These are phyloP conservation scores for Dothiorella sarmentorum DNA, from an alignment of 2,329 filamentous ascomycete genomes.

Conservation along the genomic window DNA sequence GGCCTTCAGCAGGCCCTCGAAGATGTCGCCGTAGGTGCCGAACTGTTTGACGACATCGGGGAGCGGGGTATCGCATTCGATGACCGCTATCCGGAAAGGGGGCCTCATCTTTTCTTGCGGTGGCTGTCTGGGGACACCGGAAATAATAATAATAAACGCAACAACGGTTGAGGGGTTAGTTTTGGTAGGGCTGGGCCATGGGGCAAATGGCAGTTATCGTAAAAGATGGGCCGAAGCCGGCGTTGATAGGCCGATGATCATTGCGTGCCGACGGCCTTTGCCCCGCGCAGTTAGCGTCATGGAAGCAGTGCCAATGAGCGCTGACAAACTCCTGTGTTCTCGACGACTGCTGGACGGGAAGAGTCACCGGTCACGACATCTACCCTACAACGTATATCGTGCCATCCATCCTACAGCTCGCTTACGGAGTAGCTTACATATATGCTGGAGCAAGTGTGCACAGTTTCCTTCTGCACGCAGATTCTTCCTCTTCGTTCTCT, in stretches of 20 bases:
- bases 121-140: background rate
- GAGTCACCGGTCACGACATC: background rate
- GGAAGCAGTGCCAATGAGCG: background rate
- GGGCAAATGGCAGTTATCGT: constrained; percentile 9
- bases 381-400: background rate
- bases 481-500: background rate
- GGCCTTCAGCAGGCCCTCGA: constrained; percentile 51
- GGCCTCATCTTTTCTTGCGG: constrained; percentile 30
- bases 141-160: background rate
- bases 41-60: constrained; percentile 62
- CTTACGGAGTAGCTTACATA: background rate
- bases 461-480: background rate
- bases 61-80: constrained; percentile 81
- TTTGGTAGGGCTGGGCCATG: constrained; percentile 3
- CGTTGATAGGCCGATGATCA: constrained; percentile 2
- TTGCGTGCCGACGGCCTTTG: constrained; percentile 1
- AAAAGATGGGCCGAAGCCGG: constrained; percentile 5
- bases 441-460: background rate
- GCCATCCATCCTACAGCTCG: background rate
- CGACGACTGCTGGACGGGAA: too few species aligned
- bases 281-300: constrained; percentile 5
- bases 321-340: background rate
- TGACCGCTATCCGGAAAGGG: constrained; percentile 71
- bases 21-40: constrained; percentile 66
- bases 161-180: background rate